Percentiles rank a stretch among this genome's conserved stretches.
phyloP scores from a whole-genome alignment of 2,329 filamentous ascomycete genomes.

The Rasamsonia emersonii region DNA sequence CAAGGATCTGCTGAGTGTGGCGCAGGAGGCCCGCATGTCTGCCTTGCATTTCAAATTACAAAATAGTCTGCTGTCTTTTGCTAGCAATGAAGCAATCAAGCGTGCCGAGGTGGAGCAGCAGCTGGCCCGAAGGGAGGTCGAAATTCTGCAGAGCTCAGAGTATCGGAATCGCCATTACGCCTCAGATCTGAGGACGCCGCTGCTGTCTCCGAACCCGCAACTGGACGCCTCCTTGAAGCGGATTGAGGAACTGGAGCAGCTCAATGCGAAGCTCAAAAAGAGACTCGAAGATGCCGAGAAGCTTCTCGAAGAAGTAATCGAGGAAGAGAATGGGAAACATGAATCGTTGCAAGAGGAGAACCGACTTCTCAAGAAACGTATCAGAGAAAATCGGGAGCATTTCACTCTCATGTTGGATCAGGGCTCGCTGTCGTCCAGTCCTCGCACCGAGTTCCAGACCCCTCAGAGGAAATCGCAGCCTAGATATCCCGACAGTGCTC shows the following conservation, averaged over 20 bases:
- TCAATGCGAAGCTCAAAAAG: constrained; percentile 55
- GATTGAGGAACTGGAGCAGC: constrained; percentile 58
- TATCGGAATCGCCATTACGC: constrained; percentile 54
- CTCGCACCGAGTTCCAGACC: constrained; percentile 42
- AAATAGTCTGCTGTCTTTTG: constrained; percentile 72
- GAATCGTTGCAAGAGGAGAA: constrained; percentile 66
- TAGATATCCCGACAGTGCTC: constrained; percentile 32
- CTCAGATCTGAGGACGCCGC: constrained; percentile 39
- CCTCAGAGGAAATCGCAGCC: constrained; percentile 33
- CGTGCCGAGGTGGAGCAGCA: constrained; percentile 85
- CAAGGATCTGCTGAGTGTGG: constrained; percentile 43
- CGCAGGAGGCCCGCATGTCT: constrained; percentile 68
- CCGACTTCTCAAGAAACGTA: constrained; percentile 67
- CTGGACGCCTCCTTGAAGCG: constrained; percentile 52
- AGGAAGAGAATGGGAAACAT: constrained; percentile 67
- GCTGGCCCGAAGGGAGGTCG: constrained; percentile 80
- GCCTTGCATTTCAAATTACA: constrained; percentile 87
- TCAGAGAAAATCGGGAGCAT: constrained; percentile 82
- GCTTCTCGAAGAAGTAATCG: constrained; percentile 70
- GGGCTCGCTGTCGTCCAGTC: constrained; percentile 56
- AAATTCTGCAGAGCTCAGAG: constrained; percentile 69
- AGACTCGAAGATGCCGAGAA: constrained; percentile 67
- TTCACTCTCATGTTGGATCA: constrained; percentile 71
- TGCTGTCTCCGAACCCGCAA: constrained; percentile 36
- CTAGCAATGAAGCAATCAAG: constrained; percentile 76